Evolutionary conservation across 768 basidiomycete species (phyloP).

Genomic region (Asterophora parasitica): DNA sequence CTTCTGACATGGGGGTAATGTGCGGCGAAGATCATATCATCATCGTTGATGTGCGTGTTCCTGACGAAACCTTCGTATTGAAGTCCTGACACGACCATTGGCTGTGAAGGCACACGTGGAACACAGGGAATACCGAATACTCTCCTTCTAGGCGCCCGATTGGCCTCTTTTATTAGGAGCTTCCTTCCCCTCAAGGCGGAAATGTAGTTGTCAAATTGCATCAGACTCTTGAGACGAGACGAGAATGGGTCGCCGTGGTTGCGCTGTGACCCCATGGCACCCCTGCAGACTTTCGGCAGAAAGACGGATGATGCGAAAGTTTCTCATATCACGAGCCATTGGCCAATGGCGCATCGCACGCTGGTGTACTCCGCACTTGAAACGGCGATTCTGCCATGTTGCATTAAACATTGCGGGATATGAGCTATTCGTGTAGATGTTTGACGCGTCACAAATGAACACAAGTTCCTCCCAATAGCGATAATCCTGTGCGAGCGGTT

Average conservation of each 20-base stretch:
- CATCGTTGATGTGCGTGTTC: conserved; percentile 41
- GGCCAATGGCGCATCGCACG: conserved; percentile 21
- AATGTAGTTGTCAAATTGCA: background rate
- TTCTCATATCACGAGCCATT: conserved; percentile 13
- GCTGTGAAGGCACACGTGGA: conserved; percentile 11
- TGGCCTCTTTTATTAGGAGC: background rate
- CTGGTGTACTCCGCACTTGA: too few relatives aligned
- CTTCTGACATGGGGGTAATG: conserved; percentile 33
- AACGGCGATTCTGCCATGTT: background rate
- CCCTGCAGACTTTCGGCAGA: conserved; percentile 1
- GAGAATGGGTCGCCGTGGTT: background rate
- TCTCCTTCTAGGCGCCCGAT: conserved; percentile 24
- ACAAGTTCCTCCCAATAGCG: conserved; percentile 5
- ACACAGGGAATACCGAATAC: conserved; percentile 23
- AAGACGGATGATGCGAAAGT: background rate
- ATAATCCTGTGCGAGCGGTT: background rate
- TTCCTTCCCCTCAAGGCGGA: background rate
- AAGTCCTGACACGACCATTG: background rate
- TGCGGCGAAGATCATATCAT: conserved; percentile 55
- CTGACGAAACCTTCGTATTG: conserved; percentile 5
- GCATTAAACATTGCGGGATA: conserved; percentile 20
- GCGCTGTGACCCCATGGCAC: background rate
- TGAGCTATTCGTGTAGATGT: conserved; percentile 22
- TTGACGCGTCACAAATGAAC: background rate
- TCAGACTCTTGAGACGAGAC: background rate